Conservation (phyloP, 768 basidiomycete species). For the Lactifluus hygrophoroides region DNA sequence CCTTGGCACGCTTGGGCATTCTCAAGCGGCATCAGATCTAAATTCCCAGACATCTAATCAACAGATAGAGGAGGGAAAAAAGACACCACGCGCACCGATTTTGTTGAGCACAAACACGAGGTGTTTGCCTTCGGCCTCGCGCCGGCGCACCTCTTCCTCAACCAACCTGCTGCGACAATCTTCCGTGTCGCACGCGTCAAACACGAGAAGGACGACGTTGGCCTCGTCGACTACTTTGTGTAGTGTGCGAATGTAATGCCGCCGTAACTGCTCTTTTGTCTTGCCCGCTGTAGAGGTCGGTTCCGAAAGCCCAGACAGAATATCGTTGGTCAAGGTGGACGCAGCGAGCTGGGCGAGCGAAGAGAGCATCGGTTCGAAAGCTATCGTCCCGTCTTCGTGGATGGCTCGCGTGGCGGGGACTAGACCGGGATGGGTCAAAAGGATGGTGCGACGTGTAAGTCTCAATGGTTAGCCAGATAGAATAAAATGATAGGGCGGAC, state of each 20-base stretch:
- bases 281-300: slow-evolving; percentile 28
- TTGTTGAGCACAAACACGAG: slow-evolving; percentile 95
- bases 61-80: not conserved
- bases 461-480: not conserved
- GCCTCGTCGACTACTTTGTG: slow-evolving; percentile 91
- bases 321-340: slow-evolving; percentile 27
- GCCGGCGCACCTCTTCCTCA: slow-evolving; percentile 84
- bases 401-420: slow-evolving; percentile 8
- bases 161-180: slow-evolving; percentile 87
- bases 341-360: slow-evolving; percentile 45
- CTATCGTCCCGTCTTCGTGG: slow-evolving; percentile 56
- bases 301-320: slow-evolving; percentile 29
- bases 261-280: slow-evolving; percentile 62
- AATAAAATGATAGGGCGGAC: slow-evolving; percentile 23
- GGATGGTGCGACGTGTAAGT: not conserved
- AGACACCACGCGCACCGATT: slow-evolving; percentile 53
- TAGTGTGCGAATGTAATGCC: slow-evolving; percentile 68
- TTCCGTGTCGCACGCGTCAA: slow-evolving; percentile 94
- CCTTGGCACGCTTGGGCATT: slow-evolving; percentile 82
- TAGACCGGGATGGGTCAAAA: not conserved
- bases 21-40: slow-evolving; percentile 82
- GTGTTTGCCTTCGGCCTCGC: slow-evolving; percentile 84
- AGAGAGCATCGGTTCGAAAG: slow-evolving; percentile 61
- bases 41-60: no score
- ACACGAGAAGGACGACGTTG: slow-evolving; percentile 81